Conservation (phyloP, 2,329 filamentous ascomycete genomes). For the Fonsecaea multimorphosa region DNA sequence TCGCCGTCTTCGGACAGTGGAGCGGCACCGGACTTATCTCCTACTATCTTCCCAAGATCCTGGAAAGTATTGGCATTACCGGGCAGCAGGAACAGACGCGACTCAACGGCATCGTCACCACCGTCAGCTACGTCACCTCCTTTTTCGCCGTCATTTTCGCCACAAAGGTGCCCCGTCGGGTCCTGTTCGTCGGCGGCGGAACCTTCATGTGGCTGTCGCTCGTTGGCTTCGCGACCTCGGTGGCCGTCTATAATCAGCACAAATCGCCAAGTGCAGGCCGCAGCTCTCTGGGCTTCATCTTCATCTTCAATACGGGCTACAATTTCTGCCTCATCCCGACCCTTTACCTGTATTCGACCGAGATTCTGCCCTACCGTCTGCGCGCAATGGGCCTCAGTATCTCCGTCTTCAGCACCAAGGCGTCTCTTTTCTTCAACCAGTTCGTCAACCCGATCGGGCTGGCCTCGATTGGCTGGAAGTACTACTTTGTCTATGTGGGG, state of each 20-base stretch:
- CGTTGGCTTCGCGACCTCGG: conserved; percentile 7
- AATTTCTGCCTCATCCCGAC: conserved; percentile 11
- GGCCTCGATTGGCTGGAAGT: conserved; percentile 54
- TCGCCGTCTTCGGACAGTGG: conserved; percentile 11
- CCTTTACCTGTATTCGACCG: conserved; percentile 4
- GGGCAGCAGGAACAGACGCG: conserved; percentile 44
- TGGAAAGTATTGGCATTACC: conserved; percentile 47
- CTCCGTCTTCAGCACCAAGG: conserved; percentile 43
- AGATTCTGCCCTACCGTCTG: conserved; percentile 9
- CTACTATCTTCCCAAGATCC: conserved; percentile 46
- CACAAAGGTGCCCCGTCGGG: conserved; percentile 4
- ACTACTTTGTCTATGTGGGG: conserved; percentile 53
- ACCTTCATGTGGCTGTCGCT: conserved; percentile 14
- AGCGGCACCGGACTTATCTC: conserved; percentile 44
- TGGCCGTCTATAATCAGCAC: conserved; percentile 6
- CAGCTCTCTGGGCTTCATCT: conserved; percentile 6
- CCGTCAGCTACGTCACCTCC: conserved; percentile 1
- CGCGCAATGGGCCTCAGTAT: conserved; percentile 8
- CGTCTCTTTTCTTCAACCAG: conserved; percentile 44
- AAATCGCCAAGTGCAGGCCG: background rate
- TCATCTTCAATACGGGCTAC: conserved; percentile 10
- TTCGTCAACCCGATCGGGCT: conserved; percentile 47
- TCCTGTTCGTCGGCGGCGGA: conserved; percentile 5
- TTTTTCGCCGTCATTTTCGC: conserved; percentile 8
- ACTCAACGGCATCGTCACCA: conserved; percentile 44